These are phyloP conservation scores for Botryobasidium botryosum DNA, from an alignment of 768 basidiomycete genomes.

Conservation along the genomic window DNA sequence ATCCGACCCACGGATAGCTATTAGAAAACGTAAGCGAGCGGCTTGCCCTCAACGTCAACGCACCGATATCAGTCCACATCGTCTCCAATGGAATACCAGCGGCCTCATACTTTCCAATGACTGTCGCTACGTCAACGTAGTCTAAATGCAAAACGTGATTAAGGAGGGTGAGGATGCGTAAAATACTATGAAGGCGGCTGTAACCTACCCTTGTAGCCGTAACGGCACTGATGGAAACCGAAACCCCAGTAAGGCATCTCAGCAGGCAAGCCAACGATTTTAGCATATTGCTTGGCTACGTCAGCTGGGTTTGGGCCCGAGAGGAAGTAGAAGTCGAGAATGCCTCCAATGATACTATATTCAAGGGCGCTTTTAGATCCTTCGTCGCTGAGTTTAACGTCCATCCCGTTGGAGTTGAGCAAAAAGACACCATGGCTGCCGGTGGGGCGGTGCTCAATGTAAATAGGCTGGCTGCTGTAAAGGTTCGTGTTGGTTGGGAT, in stretches of 20 bases:
- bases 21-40: too few species aligned
- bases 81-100: conserved; percentile 52
- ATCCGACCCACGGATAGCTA: too few species aligned
- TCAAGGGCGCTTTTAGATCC: conserved; percentile 31
- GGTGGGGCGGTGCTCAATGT: conserved; percentile 48
- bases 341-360: conserved; percentile 63
- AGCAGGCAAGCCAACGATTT: conserved; percentile 46
- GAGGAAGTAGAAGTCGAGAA: conserved; percentile 65
- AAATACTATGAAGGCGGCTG: too few species aligned
- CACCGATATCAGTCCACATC: too few species aligned
- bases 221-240: conserved; percentile 57
- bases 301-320: conserved; percentile 34
- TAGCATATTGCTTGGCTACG: conserved; percentile 50
- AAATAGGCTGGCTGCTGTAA: conserved; percentile 60
- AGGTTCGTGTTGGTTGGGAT: conserved; percentile 41
- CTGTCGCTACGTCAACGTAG: conserved; percentile 42
- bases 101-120: conserved; percentile 42
- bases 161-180: too few species aligned
- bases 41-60: too few species aligned
- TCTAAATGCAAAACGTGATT: too few species aligned
- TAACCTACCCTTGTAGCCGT: conserved; percentile 43
- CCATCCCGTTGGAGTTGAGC: conserved; percentile 60
- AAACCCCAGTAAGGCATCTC: conserved; percentile 64
- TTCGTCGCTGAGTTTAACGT: conserved; percentile 40
- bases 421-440: conserved; percentile 57